A percentile compares a stretch with the other conserved stretches of the same genome.
Evolutionary conservation across 495 filamentous ascomycete genomes (phyloP).

Genomic region (Xylona heveae): DNA sequence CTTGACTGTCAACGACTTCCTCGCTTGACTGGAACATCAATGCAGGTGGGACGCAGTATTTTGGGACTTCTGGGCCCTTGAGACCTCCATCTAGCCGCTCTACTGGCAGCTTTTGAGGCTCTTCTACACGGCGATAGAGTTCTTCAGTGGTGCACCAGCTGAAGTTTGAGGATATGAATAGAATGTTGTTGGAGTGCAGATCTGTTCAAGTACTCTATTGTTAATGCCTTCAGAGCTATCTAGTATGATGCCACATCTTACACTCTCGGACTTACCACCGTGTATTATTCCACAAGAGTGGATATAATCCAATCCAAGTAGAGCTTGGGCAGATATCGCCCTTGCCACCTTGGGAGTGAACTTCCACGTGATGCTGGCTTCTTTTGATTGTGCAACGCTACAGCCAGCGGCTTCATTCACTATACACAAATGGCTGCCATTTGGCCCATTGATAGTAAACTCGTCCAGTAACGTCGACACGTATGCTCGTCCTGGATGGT

Average conservation of each 20-base stretch:
- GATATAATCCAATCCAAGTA: conserved; percentile 11
- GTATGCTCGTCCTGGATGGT: conserved; percentile 10
- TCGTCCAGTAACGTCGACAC: conserved; percentile 10
- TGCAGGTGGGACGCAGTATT: too few relatives aligned
- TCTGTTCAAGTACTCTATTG: conserved; percentile 8
- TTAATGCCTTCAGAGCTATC: conserved; percentile 3
- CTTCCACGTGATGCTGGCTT: conserved; percentile 11
- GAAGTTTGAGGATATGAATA: conserved; percentile 8
- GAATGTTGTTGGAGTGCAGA: conserved; percentile 12
- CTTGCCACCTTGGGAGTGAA: conserved; percentile 13
- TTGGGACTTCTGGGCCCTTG: too few relatives aligned
- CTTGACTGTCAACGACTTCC: not conserved
- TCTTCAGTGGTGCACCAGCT: conserved; percentile 9
- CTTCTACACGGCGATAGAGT: conserved; percentile 10
- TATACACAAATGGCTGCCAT: conserved; percentile 14
- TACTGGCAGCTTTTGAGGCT: conserved; percentile 10
- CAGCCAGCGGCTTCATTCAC: conserved; percentile 13
- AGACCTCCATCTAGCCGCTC: too few relatives aligned
- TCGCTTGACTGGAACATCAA: conserved; percentile 9
- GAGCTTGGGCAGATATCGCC: conserved; percentile 12
- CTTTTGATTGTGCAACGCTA: conserved; percentile 14
- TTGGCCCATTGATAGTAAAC: conserved; percentile 13
- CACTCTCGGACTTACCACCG: conserved; percentile 10
- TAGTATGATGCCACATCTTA: too few relatives aligned
- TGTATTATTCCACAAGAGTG: conserved; percentile 10